Evolutionary conservation across 2,329 filamentous ascomycete genomes (phyloP).

Genomic region (Diaporthe australafricana): DNA sequence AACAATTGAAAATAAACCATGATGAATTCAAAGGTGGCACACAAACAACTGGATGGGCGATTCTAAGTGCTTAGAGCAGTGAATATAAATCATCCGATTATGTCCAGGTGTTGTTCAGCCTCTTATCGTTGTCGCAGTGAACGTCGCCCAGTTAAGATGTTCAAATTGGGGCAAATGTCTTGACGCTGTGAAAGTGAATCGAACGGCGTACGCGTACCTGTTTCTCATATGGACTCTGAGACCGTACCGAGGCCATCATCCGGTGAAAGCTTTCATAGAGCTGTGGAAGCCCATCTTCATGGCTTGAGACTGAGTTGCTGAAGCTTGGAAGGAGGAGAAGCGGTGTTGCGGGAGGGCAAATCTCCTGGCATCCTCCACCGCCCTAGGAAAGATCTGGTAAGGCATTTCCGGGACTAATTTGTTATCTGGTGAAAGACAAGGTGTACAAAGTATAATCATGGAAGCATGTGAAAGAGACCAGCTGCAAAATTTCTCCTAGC

Average conservation of each 20-base stretch:
- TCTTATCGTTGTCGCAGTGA: neutral
- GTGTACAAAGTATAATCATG: neutral
- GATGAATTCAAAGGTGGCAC: neutral
- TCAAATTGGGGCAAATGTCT: neutral
- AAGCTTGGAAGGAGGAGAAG: neutral
- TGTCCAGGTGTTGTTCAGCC: neutral
- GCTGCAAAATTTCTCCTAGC: neutral
- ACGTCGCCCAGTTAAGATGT: neutral
- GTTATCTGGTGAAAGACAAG: neutral
- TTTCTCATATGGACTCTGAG: neutral
- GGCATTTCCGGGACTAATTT: neutral
- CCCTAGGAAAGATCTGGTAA: neutral
- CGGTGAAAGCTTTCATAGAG: no score
- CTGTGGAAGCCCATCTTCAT: neutral
- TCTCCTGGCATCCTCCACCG: neutral
- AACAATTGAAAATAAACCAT: neutral
- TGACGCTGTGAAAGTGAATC: neutral
- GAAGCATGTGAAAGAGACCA: constrained; percentile 9
- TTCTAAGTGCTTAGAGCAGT: neutral
- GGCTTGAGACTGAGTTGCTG: neutral
- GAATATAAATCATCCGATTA: neutral
- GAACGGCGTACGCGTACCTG: neutral
- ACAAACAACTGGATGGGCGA: rapidly evolving
- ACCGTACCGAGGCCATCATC: neutral
- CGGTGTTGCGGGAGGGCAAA: neutral